A percentile compares a stretch with the other conserved stretches of the same genome.
phyloP scores from a whole-genome alignment of 2,329 filamentous ascomycete species.

The Xylariomycetidae sp. region DNA sequence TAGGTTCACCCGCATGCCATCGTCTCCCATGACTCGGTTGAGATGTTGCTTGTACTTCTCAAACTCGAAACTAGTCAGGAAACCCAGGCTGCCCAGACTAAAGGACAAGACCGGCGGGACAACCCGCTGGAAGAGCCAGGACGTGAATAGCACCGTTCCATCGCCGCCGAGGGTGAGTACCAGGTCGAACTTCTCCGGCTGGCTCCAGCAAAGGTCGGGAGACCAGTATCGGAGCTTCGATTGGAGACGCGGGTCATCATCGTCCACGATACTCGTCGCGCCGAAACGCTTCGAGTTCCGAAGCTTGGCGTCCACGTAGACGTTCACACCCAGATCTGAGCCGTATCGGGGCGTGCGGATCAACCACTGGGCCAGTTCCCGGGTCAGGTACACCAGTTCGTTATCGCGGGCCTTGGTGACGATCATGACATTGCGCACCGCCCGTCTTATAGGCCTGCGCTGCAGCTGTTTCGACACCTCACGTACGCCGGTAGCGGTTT shows the following conservation, averaged over 20 bases:
- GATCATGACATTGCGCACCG: conserved; percentile 94
- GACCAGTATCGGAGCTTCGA: conserved; percentile 94
- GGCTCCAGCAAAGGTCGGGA: conserved; percentile 88
- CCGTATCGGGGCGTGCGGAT: conserved; percentile 85
- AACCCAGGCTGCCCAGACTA: conserved; percentile 78
- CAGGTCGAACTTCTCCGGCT: conserved; percentile 91
- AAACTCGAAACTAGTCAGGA: conserved; percentile 84
- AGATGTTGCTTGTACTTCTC: conserved; percentile 82
- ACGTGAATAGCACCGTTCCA: conserved; percentile 81
- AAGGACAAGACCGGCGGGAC: conserved; percentile 82
- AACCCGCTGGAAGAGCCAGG: conserved; percentile 86
- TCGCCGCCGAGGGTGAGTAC: conserved; percentile 84
- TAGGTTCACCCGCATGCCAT: conserved; percentile 93
- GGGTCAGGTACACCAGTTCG: conserved; percentile 79
- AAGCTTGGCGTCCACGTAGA: conserved; percentile 97
- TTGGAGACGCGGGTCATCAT: conserved; percentile 69
- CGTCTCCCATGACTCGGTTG: conserved; percentile 83
- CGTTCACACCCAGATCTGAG: conserved; percentile 83
- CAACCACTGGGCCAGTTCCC: conserved; percentile 83
- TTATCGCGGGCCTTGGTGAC: conserved; percentile 98
- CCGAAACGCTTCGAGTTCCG: conserved; percentile 84
- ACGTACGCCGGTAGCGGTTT: conserved; percentile 89
- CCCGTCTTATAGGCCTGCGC: conserved; percentile 82
- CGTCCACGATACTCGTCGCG: conserved; percentile 62
- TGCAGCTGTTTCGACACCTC: conserved; percentile 96